Conservation (phyloP, 2,329 filamentous ascomycete genomes). For the Penicillium crustosum region DNA sequence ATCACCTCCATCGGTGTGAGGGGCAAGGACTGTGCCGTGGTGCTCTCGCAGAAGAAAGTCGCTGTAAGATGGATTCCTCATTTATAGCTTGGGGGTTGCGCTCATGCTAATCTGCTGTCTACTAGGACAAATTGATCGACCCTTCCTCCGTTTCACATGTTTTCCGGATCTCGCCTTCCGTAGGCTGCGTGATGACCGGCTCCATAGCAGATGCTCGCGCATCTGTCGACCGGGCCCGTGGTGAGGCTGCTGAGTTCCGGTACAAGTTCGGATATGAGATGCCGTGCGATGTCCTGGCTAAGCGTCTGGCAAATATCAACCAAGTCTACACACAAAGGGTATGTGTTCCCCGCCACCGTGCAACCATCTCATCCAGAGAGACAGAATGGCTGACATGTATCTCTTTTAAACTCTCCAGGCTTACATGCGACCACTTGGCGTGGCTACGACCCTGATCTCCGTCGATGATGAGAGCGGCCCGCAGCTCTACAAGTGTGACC, state of each 20-base stretch:
- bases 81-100: neutral
- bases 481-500: conserved; percentile 97
- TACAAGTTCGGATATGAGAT: conserved; percentile 99
- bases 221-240: conserved; percentile 86
- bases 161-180: conserved; percentile 92
- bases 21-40: conserved; percentile 95
- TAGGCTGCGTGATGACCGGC: conserved; percentile 97
- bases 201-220: conserved; percentile 97
- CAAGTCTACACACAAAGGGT: conserved; percentile 99
- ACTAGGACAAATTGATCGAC: conserved; percentile 97
- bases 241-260: conserved; percentile 94
- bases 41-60: conserved; percentile 99
- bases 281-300: conserved; percentile 94
- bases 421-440: conserved; percentile 96
- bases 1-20: conserved; percentile 96
- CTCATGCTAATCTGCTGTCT: conserved; percentile 16
- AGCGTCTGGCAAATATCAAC: conserved; percentile 97
- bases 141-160: conserved; percentile 95
- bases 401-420: conserved; percentile 54
- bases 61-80: conserved; percentile 65
- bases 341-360: conserved; percentile 34
- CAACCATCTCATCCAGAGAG: neutral
- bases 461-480: conserved; percentile 89
- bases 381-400: conserved; percentile 5
- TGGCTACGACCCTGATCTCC: conserved; percentile 92